Evolutionary conservation across 331 rosid genomes (phyloP).

Genomic region (Arachis monticola): DNA sequence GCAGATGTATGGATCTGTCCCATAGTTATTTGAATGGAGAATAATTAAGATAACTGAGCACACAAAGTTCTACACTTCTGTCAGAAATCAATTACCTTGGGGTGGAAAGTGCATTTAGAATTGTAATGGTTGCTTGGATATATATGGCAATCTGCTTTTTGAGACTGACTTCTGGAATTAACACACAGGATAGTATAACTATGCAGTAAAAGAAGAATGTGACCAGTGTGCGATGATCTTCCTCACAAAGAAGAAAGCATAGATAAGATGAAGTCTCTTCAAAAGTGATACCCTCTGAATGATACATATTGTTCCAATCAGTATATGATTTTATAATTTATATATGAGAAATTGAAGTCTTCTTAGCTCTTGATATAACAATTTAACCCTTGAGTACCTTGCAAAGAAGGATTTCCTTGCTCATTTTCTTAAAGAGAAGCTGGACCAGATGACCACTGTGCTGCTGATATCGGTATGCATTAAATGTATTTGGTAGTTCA

Average conservation of each 20-base stretch:
- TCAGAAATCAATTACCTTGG: constrained; percentile 60
- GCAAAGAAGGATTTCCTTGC: constrained; percentile 62
- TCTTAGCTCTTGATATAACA: constrained; percentile 15
- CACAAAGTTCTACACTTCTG: constrained; percentile 35
- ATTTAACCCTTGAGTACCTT: constrained; percentile 38
- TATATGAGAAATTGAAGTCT: constrained; percentile 25
- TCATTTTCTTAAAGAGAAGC: constrained; percentile 91
- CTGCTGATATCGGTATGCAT: constrained; percentile 88
- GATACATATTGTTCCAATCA: constrained; percentile 34
- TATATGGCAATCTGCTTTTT: constrained; percentile 77
- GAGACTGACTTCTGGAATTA: constrained; percentile 78
- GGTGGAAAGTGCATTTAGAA: constrained; percentile 88
- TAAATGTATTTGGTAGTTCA: constrained; percentile 91
- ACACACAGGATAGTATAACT: constrained; percentile 82
- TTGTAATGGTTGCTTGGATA: constrained; percentile 85
- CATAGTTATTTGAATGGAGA: constrained; percentile 30
- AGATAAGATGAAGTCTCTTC: constrained; percentile 85
- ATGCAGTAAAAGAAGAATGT: constrained; percentile 90
- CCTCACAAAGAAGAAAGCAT: constrained; percentile 92
- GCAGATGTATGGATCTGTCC: constrained; percentile 78
- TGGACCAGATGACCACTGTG: constrained; percentile 96
- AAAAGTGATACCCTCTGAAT: constrained; percentile 79
- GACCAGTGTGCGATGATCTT: constrained; percentile 81
- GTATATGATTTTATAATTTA: constrained; percentile 19
- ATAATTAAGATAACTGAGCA: constrained; percentile 21